Base-by-base conservation (phyloP, 208 protist species). In the Herpetomonas muscarum region DNA sequence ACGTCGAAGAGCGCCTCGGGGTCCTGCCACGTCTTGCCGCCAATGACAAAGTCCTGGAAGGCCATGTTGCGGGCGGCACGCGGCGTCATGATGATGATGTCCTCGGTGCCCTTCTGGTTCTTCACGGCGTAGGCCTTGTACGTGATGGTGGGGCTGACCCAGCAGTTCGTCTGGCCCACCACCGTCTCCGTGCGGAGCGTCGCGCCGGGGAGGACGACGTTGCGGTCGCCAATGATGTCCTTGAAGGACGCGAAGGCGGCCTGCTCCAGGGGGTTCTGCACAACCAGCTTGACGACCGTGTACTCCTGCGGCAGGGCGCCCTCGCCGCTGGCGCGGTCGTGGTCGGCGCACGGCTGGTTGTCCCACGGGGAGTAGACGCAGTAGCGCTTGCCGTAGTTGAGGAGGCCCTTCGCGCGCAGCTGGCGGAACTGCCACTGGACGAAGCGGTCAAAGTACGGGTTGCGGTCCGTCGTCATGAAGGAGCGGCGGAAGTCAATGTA, bases 141-240 rank as follows among this genome's bases (percentile, higher is more conserved):
- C 22, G 81, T 70, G 31, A 98, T 90, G 36, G 87, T 87, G 34
- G 98, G 98, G 21, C 94, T 81, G 15, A 99, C 78, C 98, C 98
- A 99, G 85, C 97, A 99, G 80, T 99, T 99, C 41, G 99, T 99
- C 79, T 99, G 98, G 12, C 90, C 91, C 69, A 93, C 93, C 89
- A 99, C 99, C 28, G 99, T 99, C 82, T 99, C 99, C 25, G 99
- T 96, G 28, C 99, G 85, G 2, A 99, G 88, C n/a, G 99, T 99
- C 9, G 97, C 99, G 26, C 97, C 92, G 6, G 97, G 90, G 6
- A 99, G 72, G 66, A 95, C 97, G n/a, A 99, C 88, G 22, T 49
- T 32, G 45, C 83, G 76, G 54, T 79, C 64, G 32, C 70, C 74
- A 50, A 90, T 84, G 63, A 88, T 44, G 25, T 84, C 70, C 55